phyloP scores from a whole-genome alignment of 805 yeast genomes.

The Ogataea pini region DNA sequence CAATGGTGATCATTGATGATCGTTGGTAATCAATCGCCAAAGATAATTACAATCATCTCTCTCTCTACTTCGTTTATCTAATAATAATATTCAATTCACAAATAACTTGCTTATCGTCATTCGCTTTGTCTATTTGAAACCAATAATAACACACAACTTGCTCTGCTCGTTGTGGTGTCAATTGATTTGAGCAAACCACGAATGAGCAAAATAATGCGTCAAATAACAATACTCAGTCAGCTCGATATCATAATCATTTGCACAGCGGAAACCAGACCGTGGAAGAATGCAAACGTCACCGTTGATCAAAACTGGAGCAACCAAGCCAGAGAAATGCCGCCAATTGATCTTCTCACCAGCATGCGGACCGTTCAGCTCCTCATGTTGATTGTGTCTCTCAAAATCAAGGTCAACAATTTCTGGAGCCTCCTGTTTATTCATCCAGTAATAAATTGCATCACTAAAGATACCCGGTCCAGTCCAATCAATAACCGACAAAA shows the following conservation, averaged over 20 bases:
- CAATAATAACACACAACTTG: too few species aligned
- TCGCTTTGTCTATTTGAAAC: too few species aligned
- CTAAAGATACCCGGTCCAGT: constrained; percentile 94
- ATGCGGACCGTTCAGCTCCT: constrained; percentile 20
- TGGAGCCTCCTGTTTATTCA: constrained; percentile 30
- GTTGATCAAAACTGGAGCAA: constrained; percentile 21
- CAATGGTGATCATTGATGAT: too few species aligned
- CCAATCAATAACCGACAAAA: constrained; percentile 81
- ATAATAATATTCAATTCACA: too few species aligned
- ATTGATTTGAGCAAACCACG: constrained; percentile 19
- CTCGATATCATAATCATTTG: constrained; percentile 28
- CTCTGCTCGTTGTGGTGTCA: background rate
- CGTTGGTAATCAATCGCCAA: too few species aligned
- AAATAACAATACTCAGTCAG: constrained; percentile 28
- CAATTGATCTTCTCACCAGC: constrained; percentile 21
- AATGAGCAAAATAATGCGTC: constrained; percentile 22
- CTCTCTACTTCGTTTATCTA: too few species aligned
- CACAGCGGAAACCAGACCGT: constrained; percentile 18
- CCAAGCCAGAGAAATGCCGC: constrained; percentile 24
- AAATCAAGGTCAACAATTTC: constrained; percentile 15
- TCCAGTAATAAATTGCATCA: constrained; percentile 53
- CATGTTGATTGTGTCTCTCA: constrained; percentile 13
- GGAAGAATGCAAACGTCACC: constrained; percentile 26
- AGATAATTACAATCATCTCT: too few species aligned
- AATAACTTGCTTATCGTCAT: too few species aligned